These are phyloP conservation scores for Malassezia nana DNA, from an alignment of 1,284 basidiomycete species.

Conservation along the genomic window DNA sequence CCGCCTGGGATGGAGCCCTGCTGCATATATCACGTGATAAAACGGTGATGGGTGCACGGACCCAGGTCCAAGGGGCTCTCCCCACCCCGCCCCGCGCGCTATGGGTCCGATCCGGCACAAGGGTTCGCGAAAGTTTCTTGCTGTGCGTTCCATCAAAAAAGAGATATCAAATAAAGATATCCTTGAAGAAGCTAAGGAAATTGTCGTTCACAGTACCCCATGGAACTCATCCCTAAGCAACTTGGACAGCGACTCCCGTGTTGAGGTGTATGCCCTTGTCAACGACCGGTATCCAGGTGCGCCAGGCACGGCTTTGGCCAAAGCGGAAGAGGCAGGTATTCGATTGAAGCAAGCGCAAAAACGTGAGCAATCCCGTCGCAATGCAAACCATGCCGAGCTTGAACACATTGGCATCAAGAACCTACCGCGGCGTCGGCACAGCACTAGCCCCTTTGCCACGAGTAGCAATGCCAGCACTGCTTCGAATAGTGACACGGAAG, in stretches of 20 bases:
- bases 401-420: slow-evolving; percentile 39
- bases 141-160: slow-evolving; percentile 2
- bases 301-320: slow-evolving; percentile 33
- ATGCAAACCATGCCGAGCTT: slow-evolving; percentile 30
- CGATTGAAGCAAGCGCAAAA: slow-evolving; percentile 22
- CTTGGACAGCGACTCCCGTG: slow-evolving; percentile 7
- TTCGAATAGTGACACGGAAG: slow-evolving; percentile 7
- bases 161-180: neutral
- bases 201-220: slow-evolving; percentile 3
- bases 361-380: slow-evolving; percentile 29
- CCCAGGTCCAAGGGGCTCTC: neutral
- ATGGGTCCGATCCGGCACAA: neutral
- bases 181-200: neutral
- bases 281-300: slow-evolving; percentile 43
- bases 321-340: slow-evolving; percentile 29
- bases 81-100: neutral
- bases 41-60: neutral
- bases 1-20: neutral
- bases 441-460: slow-evolving; percentile 32
- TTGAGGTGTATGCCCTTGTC: slow-evolving; percentile 27
- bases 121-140: slow-evolving; percentile 11
- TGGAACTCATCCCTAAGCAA: slow-evolving; percentile 3
- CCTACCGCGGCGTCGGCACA: slow-evolving; percentile 37
- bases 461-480: slow-evolving; percentile 3
- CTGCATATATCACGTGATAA: slow-evolving; percentile 2